phyloP scores from a whole-genome alignment of 2,329 filamentous ascomycete genomes.

The Chrysoporthe puriensis region DNA sequence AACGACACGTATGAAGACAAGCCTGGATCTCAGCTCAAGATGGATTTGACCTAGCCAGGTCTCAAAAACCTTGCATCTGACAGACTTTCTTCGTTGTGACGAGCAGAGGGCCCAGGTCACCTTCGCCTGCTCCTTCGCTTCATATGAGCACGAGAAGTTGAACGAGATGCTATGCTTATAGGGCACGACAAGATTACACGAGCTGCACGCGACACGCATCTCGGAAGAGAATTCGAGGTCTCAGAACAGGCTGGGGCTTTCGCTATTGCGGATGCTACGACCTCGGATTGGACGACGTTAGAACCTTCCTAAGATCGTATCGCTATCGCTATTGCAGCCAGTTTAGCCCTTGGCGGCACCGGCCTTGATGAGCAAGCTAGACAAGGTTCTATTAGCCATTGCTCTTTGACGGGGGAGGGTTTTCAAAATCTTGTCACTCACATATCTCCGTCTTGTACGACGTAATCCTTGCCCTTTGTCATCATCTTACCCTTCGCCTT shows the following conservation, averaged over 20 bases:
- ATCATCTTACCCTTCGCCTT: conserved; percentile 95
- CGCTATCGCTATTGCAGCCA: not conserved
- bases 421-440: not conserved
- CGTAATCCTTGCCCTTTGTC: conserved; percentile 85
- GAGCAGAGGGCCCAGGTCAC: too few relatives aligned
- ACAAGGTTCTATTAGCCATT: not conserved
- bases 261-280: not conserved
- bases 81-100: too few relatives aligned
- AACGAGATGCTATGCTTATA: not conserved
- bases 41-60: too few relatives aligned
- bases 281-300: not conserved
- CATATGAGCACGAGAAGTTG: too few relatives aligned
- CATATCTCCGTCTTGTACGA: conserved; percentile 80
- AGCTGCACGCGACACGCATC: not conserved
- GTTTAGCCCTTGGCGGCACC: conserved; percentile 74
- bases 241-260: not conserved
- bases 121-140: too few relatives aligned
- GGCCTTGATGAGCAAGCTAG: conserved; percentile 78
- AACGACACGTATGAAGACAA: too few relatives aligned
- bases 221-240: not conserved
- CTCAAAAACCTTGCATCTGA: too few relatives aligned
- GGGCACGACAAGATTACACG: not conserved
- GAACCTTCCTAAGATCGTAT: not conserved
- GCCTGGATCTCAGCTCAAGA: too few relatives aligned
- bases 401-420: not conserved